phyloP scores from a whole-genome alignment of 805 yeast genomes.

The Spathaspora passalidarum region DNA sequence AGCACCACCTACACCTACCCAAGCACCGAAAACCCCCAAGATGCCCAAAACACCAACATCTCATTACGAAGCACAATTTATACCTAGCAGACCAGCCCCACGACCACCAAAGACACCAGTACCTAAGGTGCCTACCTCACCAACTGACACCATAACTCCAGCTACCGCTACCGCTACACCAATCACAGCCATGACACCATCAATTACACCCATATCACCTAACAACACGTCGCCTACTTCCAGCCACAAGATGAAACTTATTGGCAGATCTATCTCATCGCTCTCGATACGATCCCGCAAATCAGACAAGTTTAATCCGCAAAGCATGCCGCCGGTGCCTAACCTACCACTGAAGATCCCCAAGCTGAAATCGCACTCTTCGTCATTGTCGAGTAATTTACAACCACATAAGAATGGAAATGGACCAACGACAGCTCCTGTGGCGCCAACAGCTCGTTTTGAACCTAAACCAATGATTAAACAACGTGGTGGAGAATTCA shows the following conservation, averaged over 20 bases:
- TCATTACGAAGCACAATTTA: constrained; percentile 43
- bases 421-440: constrained; percentile 18
- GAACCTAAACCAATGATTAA: constrained; percentile 10
- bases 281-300: constrained; percentile 34
- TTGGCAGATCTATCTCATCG: constrained; percentile 31
- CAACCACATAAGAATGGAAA: constrained; percentile 12
- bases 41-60: constrained; percentile 16
- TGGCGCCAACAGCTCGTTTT: background rate
- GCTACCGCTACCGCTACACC: background rate
- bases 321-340: constrained; percentile 15
- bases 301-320: constrained; percentile 20
- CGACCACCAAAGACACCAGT: constrained; percentile 41
- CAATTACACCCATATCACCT: constrained; percentile 2
- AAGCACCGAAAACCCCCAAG: constrained; percentile 20
- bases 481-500: constrained; percentile 23
- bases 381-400: constrained; percentile 30
- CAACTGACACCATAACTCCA: constrained; percentile 1
- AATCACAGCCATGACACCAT: constrained; percentile 1
- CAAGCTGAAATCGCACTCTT: constrained; percentile 40
- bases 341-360: constrained; percentile 22
- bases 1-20: constrained; percentile 1
- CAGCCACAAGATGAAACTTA: constrained; percentile 4
- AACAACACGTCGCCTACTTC: background rate
- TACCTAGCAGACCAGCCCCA: constrained; percentile 70
- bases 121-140: background rate